A percentile compares a stretch with the other conserved stretches of the same genome.
Conservation (phyloP, 768 basidiomycete genomes). For the Leucosporidium scottii region DNA sequence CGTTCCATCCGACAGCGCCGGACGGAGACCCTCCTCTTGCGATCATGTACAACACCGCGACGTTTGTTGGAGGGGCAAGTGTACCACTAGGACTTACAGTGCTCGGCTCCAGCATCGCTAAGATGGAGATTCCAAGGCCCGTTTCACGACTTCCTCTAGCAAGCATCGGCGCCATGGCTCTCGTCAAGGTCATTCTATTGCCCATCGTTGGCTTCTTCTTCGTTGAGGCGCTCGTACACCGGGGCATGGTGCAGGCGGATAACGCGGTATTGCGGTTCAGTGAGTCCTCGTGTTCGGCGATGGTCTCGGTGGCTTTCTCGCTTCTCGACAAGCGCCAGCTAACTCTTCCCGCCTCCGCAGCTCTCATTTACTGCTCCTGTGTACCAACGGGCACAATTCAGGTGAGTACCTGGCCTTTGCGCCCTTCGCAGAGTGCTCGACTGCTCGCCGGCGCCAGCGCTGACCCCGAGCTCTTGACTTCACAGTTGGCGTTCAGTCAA, state of each 20-base stretch:
- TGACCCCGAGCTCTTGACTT: neutral
- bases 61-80: constrained; percentile 58
- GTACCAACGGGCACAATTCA: constrained; percentile 55
- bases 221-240: constrained; percentile 48
- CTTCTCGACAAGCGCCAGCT: neutral
- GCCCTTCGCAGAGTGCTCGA: neutral
- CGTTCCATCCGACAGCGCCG: constrained; percentile 50
- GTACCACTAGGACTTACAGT: constrained; percentile 60
- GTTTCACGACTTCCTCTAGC: constrained; percentile 46
- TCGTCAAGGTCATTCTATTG: constrained; percentile 53
- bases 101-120: constrained; percentile 58
- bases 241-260: constrained; percentile 49
- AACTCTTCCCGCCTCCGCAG: neutral
- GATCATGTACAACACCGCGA: constrained; percentile 51
- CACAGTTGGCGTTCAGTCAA: constrained; percentile 45
- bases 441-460: too few relatives aligned
- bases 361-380: constrained; percentile 53
- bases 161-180: constrained; percentile 52
- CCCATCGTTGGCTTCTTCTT: constrained; percentile 60
- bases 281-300: constrained; percentile 42
- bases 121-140: constrained; percentile 50
- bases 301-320: neutral
- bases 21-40: constrained; percentile 63
- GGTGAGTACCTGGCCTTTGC: neutral
- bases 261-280: constrained; percentile 58